Percentiles rank a stretch among this genome's conserved stretches.
These are phyloP conservation scores for Phaeophleospora eucalypticola DNA, from an alignment of 2,329 filamentous ascomycete genomes.

Conservation along the genomic window DNA sequence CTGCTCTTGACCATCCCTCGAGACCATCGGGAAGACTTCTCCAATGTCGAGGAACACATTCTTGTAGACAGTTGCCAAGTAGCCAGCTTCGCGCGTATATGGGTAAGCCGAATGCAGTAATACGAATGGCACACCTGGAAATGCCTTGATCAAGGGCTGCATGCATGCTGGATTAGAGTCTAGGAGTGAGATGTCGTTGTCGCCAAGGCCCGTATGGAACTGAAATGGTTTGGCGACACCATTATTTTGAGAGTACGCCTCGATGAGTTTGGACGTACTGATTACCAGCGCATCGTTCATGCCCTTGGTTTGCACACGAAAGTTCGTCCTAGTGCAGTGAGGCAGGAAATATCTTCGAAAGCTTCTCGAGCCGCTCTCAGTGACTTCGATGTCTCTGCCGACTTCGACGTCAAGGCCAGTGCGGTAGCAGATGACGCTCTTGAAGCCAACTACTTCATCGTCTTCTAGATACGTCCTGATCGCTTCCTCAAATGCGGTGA, in stretches of 20 bases:
- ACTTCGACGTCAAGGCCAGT: constrained; percentile 64
- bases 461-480: constrained; percentile 60
- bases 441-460: constrained; percentile 70
- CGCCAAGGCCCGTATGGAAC: constrained; percentile 78
- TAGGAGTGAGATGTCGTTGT: constrained; percentile 69
- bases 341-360: constrained; percentile 41
- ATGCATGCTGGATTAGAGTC: constrained; percentile 71
- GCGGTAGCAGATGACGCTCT: constrained; percentile 77
- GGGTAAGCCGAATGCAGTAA: constrained; percentile 79
- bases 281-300: constrained; percentile 70
- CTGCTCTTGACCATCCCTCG: constrained; percentile 67
- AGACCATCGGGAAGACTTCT: constrained; percentile 75
- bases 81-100: constrained; percentile 72
- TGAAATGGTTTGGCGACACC: constrained; percentile 67
- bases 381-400: constrained; percentile 39
- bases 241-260: constrained; percentile 38
- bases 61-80: constrained; percentile 69
- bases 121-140: constrained; percentile 67
- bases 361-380: constrained; percentile 28
- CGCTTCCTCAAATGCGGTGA: constrained; percentile 47
- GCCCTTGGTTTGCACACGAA: constrained; percentile 57
- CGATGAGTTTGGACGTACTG: constrained; percentile 57
- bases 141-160: constrained; percentile 67
- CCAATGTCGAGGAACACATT: constrained; percentile 83
- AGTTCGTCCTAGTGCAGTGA: constrained; percentile 36